Evolutionary conservation across 306 rosid genomes (phyloP).

Genomic region (Hippophae gyantsensis): DNA sequence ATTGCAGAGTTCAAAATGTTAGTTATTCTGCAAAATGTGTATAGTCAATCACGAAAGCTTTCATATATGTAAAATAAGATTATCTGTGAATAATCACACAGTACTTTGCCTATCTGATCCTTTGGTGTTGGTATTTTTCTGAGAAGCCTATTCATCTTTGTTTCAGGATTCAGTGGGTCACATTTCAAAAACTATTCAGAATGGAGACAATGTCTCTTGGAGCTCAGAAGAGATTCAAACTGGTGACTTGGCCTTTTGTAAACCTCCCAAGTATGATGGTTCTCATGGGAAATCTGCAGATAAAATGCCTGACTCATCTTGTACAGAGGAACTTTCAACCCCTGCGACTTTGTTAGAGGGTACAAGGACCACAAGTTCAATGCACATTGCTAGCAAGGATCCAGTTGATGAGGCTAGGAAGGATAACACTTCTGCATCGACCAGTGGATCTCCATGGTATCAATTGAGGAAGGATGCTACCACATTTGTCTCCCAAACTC

Average conservation of each 20-base stretch:
- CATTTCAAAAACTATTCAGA: slow-evolving; percentile 28
- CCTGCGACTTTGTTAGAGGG: slow-evolving; percentile 36
- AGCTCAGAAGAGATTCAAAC: slow-evolving; percentile 35
- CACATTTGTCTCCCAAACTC: slow-evolving; percentile 72
- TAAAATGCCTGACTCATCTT: slow-evolving; percentile 30
- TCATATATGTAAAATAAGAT: neutral
- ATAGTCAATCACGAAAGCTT: neutral
- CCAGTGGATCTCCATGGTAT: slow-evolving; percentile 92
- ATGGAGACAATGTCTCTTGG: slow-evolving; percentile 29
- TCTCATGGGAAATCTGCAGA: slow-evolving; percentile 35
- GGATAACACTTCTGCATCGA: slow-evolving; percentile 50
- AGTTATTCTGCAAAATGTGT: neutral
- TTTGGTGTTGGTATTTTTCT: neutral
- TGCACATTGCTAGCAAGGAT: slow-evolving; percentile 24
- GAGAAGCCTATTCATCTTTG: slow-evolving; percentile 12
- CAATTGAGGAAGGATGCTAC: slow-evolving; percentile 85
- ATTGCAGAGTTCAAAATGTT: neutral
- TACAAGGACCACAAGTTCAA: slow-evolving; percentile 21
- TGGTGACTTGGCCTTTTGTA: slow-evolving; percentile 36
- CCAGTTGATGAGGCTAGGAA: slow-evolving; percentile 34
- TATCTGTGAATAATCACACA: too few relatives aligned
- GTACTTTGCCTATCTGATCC: too few relatives aligned
- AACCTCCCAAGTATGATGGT: slow-evolving; percentile 19
- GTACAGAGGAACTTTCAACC: slow-evolving; percentile 34
- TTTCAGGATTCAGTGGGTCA: slow-evolving; percentile 50